These are phyloP conservation scores for Petunia hybrid DNA, from an alignment of 305 asterid genomes.

Conservation along the genomic window DNA sequence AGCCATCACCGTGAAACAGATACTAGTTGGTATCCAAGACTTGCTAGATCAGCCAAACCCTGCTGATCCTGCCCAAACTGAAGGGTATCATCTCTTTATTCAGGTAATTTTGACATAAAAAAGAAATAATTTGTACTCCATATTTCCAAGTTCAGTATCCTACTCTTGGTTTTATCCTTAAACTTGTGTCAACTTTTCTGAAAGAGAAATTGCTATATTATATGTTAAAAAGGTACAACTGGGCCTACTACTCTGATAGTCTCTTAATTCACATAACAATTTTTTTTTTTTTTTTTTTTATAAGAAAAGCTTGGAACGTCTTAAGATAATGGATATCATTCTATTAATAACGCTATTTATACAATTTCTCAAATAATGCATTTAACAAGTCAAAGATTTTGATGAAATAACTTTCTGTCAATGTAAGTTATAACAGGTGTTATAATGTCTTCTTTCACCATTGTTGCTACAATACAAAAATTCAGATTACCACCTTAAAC, in stretches of 20 bases:
- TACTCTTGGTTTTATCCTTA: neutral
- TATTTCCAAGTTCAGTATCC: neutral
- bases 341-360: neutral
- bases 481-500: neutral
- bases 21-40: slow-evolving; percentile 40
- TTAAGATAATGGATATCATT: neutral
- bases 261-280: neutral
- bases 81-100: slow-evolving; percentile 38
- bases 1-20: slow-evolving; percentile 41
- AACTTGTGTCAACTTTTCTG: neutral
- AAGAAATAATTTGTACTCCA: neutral
- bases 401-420: neutral
- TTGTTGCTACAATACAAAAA: neutral
- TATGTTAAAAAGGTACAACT: neutral
- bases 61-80: slow-evolving; percentile 40
- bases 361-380: neutral
- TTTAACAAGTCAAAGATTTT: slow-evolving; percentile 17
- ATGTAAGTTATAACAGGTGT: neutral
- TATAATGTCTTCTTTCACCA: neutral
- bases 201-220: neutral
- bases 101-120: slow-evolving; percentile 30
- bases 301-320: neutral
- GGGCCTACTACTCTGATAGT: neutral
- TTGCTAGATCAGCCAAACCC: slow-evolving; percentile 41
- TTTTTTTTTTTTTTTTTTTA: neutral